These are phyloP conservation scores for Termitomyces sp. DNA, from an alignment of 768 basidiomycete species.

Conservation along the genomic window DNA sequence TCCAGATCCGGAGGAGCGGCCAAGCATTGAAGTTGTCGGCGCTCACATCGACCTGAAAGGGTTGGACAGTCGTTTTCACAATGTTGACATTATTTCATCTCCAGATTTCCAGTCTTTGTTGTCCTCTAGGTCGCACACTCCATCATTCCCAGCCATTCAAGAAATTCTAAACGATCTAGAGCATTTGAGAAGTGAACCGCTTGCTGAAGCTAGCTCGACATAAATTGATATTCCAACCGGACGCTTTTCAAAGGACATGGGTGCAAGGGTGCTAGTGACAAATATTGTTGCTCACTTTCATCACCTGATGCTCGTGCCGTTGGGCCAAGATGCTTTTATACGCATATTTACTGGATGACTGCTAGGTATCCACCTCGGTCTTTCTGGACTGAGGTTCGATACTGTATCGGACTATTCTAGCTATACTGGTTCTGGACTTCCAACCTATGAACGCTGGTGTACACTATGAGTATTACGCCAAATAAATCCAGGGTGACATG, in stretches of 20 bases:
- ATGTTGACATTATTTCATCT: not conserved
- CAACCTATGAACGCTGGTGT: no score
- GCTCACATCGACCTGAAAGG: not conserved
- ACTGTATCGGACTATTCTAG: no score
- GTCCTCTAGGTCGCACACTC: not conserved
- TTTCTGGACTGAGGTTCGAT: no score
- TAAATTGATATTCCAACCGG: not conserved
- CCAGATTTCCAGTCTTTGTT: not conserved
- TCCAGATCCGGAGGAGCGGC: not conserved
- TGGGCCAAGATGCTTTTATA: no score
- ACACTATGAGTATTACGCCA: no score
- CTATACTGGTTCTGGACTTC: no score
- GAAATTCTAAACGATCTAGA: not conserved
- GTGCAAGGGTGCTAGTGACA: not conserved
- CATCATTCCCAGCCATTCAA: not conserved
- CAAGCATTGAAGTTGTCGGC: not conserved
- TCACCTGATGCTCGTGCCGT: no score
- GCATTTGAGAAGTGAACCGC: not conserved
- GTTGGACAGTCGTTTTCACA: not conserved
- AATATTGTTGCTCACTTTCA: no score
- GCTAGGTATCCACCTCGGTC: no score
- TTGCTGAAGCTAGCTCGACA: not conserved
- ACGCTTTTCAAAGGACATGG: not conserved
- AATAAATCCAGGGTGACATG: no score
- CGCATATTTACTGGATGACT: no score